Base-by-base conservation (phyloP, 441 rosid genomes). In the Gossypium trilobum region DNA sequence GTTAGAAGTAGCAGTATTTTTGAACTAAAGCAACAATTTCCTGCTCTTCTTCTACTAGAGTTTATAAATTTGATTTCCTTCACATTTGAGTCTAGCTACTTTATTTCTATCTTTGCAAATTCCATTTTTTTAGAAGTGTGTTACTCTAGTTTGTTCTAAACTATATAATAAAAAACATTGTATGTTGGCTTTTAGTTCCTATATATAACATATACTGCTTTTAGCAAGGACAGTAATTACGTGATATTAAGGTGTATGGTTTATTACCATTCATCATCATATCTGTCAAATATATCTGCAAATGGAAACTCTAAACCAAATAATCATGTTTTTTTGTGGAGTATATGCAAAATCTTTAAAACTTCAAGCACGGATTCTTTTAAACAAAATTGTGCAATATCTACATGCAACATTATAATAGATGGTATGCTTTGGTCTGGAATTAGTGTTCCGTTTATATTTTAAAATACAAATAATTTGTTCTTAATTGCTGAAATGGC, bases 401-500 rank as follows among this genome's bases (percentile, higher is more conserved):
- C 46, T 74, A 5, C 69, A 23, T 65, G 19, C 19, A 70, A 39
- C 52, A 48, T 14, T 4, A 17, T 69, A 14, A 16, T 66, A 48
- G 48, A 11, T 62, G 23, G 62, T 60, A 31, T 70, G 68, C 33
- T 64, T 14, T 65, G 17, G 70, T 78, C 44, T 71, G 39, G 60
- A 16, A 70, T 57, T 67, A 54, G 55, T 69, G 62, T 67, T 54
- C 66, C 70, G 4, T 55, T 55, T 78, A 69, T 63, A 25, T 66
- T 66, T 78, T 50, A 33, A 25, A 55, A 63, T 60, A 20, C 76
- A 62, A 59, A 25, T 56, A 75, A 17, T 70, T 23, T 62, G 67
- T 69, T 75, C 48, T 44, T 23, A 29, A 33, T 57, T 60, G 70
- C 66, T 39, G 72, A 73, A 77, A 80, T 87, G 84, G 72, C 96